phyloP scores from a whole-genome alignment of 495 filamentous ascomycete species.

The Stereocaulon alpinum region DNA sequence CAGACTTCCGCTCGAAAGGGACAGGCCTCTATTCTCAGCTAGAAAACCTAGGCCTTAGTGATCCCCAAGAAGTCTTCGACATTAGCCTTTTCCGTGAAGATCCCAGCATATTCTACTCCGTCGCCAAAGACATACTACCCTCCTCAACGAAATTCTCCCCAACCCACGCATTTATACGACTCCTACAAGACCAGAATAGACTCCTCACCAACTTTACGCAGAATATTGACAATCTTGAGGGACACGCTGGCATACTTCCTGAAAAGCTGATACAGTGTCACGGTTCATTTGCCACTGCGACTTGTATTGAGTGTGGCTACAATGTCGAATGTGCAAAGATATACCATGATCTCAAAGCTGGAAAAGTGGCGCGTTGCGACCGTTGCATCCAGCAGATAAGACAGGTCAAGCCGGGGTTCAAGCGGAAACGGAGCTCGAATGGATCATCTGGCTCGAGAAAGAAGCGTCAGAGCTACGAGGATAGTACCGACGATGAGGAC shows the following conservation, averaged over 20 bases:
- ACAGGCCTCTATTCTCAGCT: constrained; percentile 65
- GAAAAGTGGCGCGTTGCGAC: constrained; percentile 56
- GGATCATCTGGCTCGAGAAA: constrained; percentile 37
- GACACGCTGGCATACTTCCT: constrained; percentile 66
- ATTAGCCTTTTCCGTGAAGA: constrained; percentile 77
- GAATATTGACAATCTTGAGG: constrained; percentile 97
- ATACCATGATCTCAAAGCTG: constrained; percentile 66
- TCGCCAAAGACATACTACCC: constrained; percentile 86
- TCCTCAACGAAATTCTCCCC: constrained; percentile 65
- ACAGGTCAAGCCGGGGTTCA: constrained; percentile 42
- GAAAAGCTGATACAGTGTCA: constrained; percentile 94
- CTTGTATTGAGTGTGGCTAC: constrained; percentile 72
- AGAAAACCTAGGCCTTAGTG: constrained; percentile 60
- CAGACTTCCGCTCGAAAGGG: constrained; percentile 58
- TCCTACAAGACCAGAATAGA: constrained; percentile 84
- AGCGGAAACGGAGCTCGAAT: constrained; percentile 67
- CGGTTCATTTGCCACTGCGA: constrained; percentile 86
- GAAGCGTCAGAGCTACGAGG: constrained; percentile 42
- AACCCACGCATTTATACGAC: constrained; percentile 88
- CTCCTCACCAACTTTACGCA: constrained; percentile 95
- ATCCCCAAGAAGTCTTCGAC: constrained; percentile 93
- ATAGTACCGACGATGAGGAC: constrained; percentile 62
- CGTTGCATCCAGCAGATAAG: constrained; percentile 43
- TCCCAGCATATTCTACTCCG: constrained; percentile 81
- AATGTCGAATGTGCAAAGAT: constrained; percentile 67